Base-by-base conservation (phyloP, 148 eudicot genomes). In the Camellia lanceoleosa region DNA sequence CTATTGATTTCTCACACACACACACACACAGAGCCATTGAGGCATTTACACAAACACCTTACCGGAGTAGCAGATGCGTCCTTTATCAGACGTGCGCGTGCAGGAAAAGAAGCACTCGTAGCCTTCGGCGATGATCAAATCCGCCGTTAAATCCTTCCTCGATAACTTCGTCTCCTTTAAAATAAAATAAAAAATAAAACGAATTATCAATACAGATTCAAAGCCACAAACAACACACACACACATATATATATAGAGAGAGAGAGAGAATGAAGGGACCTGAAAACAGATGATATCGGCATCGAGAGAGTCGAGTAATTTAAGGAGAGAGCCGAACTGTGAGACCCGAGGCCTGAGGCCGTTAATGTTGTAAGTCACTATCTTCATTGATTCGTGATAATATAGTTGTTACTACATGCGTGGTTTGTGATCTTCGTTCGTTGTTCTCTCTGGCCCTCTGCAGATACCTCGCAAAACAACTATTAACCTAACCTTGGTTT, bases 61-160 rank as follows among this genome's bases (percentile, higher is more conserved):
- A 96, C 99, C 99, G 79, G 98, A 96, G 83, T 96, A 96, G 19
- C 97, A 81, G 44, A 90, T 83, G 71, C 98, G 97, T 47, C 95
- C 97, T 85, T 86, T 91, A 41, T 91, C 92, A 43, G 75, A 66
- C 43, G 95, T 90, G 43, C 98, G 97, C 15, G 97, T 92, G 88
- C 99, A 96, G 8, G 99, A 93, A 79, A 96, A 92, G 86, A 96
- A 96, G 46, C 98, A 93, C 81, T 93, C 99, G 55, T 96, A 93
- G 20, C 99, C 99, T 77, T 96, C 91, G 46, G 98, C 95, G 82
- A 90, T 82, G 3, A 90, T 88, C 84, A 95, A 81, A 85, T 95
- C 95, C 1, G 91, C 94, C 79, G 93, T 88, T 23, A 95, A 79
- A 74, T 95, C 97, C 47, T 93, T 97, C 74, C 86, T 89, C 55